phyloP scores from a whole-genome alignment of 495 filamentous ascomycete genomes.

The Xylaria venustula region DNA sequence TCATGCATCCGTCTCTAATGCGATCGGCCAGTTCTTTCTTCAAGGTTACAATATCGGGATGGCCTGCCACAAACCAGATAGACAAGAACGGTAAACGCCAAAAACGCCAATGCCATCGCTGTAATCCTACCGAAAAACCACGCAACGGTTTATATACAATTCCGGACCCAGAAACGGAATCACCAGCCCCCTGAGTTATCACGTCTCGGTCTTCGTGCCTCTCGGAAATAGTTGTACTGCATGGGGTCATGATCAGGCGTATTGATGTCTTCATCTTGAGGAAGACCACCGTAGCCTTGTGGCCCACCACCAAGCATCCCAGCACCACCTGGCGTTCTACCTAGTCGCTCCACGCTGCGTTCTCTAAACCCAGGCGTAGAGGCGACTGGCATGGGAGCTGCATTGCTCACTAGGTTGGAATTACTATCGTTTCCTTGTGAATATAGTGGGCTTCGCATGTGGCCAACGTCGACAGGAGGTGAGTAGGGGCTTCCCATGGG shows the following conservation, averaged over 20 bases:
- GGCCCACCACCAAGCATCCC: slow-evolving; percentile 52
- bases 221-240: slow-evolving; percentile 38
- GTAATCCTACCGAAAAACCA: neutral
- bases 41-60: slow-evolving; percentile 1
- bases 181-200: slow-evolving; percentile 12
- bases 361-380: slow-evolving; percentile 40
- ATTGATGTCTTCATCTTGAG: slow-evolving; percentile 38
- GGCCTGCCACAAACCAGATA: slow-evolving; percentile 6
- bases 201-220: slow-evolving; percentile 22
- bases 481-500: slow-evolving; percentile 23
- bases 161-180: neutral
- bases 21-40: neutral
- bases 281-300: slow-evolving; percentile 50
- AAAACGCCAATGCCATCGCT: neutral
- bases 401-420: slow-evolving; percentile 41
- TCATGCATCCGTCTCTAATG: slow-evolving; percentile 12
- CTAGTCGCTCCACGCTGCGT: slow-evolving; percentile 28
- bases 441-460: slow-evolving; percentile 38
- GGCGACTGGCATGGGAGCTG: slow-evolving; percentile 43
- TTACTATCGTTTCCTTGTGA: slow-evolving; percentile 43
- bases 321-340: slow-evolving; percentile 30
- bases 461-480: slow-evolving; percentile 3
- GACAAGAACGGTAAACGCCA: slow-evolving; percentile 9
- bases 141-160: slow-evolving; percentile 4
- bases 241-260: slow-evolving; percentile 33